Evolutionary conservation across 192 early-diverging fungal species (phyloP), one percentile per base, ranked within the genome.

Genomic region (Oehlia diaphana): DNA sequence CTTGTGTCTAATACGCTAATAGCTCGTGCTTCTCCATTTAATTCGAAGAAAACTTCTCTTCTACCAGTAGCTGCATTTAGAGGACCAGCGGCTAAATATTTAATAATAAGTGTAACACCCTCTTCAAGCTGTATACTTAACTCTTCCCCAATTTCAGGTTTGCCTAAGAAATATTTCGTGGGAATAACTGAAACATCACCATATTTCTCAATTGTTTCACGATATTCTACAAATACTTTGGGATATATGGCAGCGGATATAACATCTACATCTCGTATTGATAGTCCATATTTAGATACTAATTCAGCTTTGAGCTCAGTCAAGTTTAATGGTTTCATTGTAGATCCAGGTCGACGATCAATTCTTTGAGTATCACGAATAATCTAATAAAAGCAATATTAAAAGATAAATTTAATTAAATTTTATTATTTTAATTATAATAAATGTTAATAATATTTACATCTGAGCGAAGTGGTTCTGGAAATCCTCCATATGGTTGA

Each of bases 401-500:
- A 39, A 37, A 16, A 9, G n/a, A 35, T 21, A 75, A 63, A 63
- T n/a, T 26, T 16, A 47, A n/a, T 16, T 19, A 33, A 66, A 26
- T 33, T 44, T 12, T 14, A 47, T 23, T 31, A 31, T 31, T 2
- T 31, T 31, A 31, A 31, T 31, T 2, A 31, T 31, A 31, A 26
- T 26, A 31, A 31, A 31, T 31, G 31, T 31, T 31, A 31, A 31
- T 31, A 31, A 50, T 31, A 78, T 14, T 68, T 69, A 78, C 77
- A 78, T 78, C 84, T 8, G 89, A 88, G 37, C 96, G 92, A 74
- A 99, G 86, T 42, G 92, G 93, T 82, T 99, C 96, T 14, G 94
- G 95, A 92, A 96, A 99, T 63, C 97, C 97, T 81, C 95, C 96
- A 78, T 94, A 91, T 23, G 97, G 97, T 84, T 96, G 92, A 67